These are phyloP conservation scores for Tetrapisispora fleetii DNA, from an alignment of 805 yeast genomes.

Conservation along the genomic window DNA sequence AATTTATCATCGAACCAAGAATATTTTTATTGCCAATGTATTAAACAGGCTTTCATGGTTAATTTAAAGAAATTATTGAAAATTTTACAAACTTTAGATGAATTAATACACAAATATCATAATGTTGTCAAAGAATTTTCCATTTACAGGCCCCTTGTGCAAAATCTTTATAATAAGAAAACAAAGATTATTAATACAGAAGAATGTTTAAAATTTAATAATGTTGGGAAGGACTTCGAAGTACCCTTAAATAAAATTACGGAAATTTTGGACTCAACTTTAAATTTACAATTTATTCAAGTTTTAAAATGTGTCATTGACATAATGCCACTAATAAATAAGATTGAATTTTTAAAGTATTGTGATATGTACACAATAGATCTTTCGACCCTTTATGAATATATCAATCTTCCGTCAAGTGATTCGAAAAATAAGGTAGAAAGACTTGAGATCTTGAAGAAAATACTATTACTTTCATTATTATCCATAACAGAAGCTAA, in stretches of 20 bases:
- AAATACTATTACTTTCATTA: slow-evolving; percentile 36
- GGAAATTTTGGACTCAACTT: slow-evolving; percentile 25
- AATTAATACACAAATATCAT: slow-evolving; percentile 20
- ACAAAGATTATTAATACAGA: background rate
- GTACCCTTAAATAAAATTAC: slow-evolving; percentile 16
- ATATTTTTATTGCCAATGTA: slow-evolving; percentile 11
- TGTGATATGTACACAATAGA: slow-evolving; percentile 36
- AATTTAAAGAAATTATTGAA: slow-evolving; percentile 8
- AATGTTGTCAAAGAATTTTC: slow-evolving; percentile 25
- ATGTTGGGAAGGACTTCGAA: slow-evolving; percentile 1
- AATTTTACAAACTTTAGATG: slow-evolving; percentile 18
- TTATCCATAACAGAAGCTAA: slow-evolving; percentile 23
- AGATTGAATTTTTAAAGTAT: slow-evolving; percentile 31
- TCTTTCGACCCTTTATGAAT: slow-evolving; percentile 23
- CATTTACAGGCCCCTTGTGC: slow-evolving; percentile 10
- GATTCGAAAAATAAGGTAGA: slow-evolving; percentile 26
- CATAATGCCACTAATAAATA: slow-evolving; percentile 24
- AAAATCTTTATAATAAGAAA: background rate
- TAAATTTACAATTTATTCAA: slow-evolving; percentile 22
- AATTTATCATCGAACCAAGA: slow-evolving; percentile 21
- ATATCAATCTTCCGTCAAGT: slow-evolving; percentile 10
- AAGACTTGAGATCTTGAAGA: slow-evolving; percentile 31
- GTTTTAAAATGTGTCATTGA: slow-evolving; percentile 20
- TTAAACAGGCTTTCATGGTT: slow-evolving; percentile 12
- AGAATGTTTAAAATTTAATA: background rate